Percentiles rank a stretch among this genome's conserved stretches.
phyloP scores from a whole-genome alignment of 2,329 filamentous ascomycete genomes.

The Hortaea sp. region DNA sequence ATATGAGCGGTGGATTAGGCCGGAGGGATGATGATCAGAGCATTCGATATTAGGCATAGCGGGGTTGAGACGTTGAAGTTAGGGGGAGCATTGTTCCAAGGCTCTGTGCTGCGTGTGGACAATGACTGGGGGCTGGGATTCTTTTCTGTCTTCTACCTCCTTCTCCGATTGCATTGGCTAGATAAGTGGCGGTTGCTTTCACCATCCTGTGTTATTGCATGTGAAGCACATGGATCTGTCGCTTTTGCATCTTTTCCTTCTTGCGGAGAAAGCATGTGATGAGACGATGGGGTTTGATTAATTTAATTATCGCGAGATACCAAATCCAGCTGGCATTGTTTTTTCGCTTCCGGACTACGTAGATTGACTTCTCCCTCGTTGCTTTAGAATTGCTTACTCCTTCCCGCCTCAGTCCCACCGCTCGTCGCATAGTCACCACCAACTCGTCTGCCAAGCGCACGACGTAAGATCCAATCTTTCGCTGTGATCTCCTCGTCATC shows the following conservation, averaged over 20 bases:
- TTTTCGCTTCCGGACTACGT: background rate
- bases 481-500: constrained; percentile 19
- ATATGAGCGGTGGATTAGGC: constrained; percentile 20
- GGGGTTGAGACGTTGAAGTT: background rate
- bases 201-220: background rate
- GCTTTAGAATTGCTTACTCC: constrained; percentile 2
- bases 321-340: too few relatives aligned
- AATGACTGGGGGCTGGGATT: background rate
- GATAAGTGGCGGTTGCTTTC: background rate
- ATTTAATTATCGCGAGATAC: too few relatives aligned
- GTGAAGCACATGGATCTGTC: background rate
- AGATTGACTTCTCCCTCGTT: background rate
- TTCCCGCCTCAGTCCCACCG: constrained; percentile 23
- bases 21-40: background rate
- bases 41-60: background rate
- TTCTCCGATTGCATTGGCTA: too few relatives aligned
- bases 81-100: background rate
- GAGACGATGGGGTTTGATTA: too few relatives aligned
- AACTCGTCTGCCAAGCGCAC: constrained; percentile 27
- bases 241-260: background rate
- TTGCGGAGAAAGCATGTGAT: background rate
- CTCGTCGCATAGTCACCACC: constrained; percentile 25
- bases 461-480: constrained; percentile 30
- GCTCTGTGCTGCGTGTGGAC: background rate
- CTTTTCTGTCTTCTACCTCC: background rate